phyloP scores from a whole-genome alignment of 108 stramenopile genomes.

The Bacterosira constricta region DNA sequence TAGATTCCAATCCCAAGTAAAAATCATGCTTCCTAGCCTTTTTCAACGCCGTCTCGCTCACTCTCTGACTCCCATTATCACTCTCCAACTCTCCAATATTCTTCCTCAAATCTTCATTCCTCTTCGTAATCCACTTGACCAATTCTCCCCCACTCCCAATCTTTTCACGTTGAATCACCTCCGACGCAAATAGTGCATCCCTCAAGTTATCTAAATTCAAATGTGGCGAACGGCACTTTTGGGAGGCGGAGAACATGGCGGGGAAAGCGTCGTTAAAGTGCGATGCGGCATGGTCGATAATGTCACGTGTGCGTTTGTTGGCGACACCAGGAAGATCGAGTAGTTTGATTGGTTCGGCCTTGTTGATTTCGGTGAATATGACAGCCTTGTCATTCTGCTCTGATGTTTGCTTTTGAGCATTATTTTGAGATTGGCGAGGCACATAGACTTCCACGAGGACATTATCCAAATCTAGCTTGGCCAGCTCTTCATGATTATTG shows the following conservation, averaged over 20 bases:
- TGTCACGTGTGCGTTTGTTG: slow-evolving; percentile 53
- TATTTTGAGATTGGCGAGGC: not conserved
- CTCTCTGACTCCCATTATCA: slow-evolving; percentile 1
- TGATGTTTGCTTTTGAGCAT: not conserved
- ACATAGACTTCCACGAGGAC: slow-evolving; percentile 85
- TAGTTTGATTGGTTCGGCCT: slow-evolving; percentile 82
- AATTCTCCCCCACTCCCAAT: slow-evolving; percentile 53
- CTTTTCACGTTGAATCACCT: slow-evolving; percentile 60
- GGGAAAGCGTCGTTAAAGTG: slow-evolving; percentile 53
- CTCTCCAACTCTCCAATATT: slow-evolving; percentile 6
- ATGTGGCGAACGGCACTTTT: slow-evolving; percentile 81
- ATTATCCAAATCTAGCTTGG: slow-evolving; percentile 58
- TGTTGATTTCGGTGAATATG: slow-evolving; percentile 88
- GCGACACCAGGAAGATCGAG: slow-evolving; percentile 80
- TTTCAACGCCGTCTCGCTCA: slow-evolving; percentile 55
- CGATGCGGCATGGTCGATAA: slow-evolving; percentile 68
- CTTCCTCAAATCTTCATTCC: slow-evolving; percentile 50
- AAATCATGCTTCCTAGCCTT: slow-evolving; percentile 75
- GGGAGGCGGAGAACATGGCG: slow-evolving; percentile 85
- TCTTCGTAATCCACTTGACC: slow-evolving; percentile 62
- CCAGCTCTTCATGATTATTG: slow-evolving; percentile 2
- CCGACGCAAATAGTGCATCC: slow-evolving; percentile 80
- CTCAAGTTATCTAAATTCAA: slow-evolving; percentile 87
- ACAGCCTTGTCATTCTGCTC: slow-evolving; percentile 57
- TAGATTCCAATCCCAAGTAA: slow-evolving; percentile 80